These are phyloP conservation scores for Candida khao-thaluensis DNA, from an alignment of 805 yeast species.

Conservation along the genomic window DNA sequence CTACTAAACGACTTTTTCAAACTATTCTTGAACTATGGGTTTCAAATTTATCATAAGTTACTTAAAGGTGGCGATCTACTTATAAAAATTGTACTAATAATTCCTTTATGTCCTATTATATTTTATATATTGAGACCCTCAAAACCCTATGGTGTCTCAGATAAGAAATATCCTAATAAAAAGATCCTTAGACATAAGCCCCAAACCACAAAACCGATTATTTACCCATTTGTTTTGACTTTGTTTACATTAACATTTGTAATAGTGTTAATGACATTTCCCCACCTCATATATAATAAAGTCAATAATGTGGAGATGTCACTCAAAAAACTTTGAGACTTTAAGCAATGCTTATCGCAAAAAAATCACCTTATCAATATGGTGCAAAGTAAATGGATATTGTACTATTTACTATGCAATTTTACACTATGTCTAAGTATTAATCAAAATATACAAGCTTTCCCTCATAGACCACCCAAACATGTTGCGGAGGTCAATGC, in stretches of 20 bases:
- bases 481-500: background rate
- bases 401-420: background rate
- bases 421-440: background rate
- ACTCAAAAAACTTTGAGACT: background rate
- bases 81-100: background rate
- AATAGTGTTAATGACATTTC: too few relatives aligned
- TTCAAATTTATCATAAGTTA: background rate
- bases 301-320: constrained; percentile 6
- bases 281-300: too few relatives aligned
- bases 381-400: background rate
- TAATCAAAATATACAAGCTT: background rate
- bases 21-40: background rate
- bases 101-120: background rate
- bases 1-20: background rate
- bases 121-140: too few relatives aligned
- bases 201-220: too few relatives aligned
- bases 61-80: background rate
- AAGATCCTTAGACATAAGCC: too few relatives aligned
- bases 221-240: too few relatives aligned
- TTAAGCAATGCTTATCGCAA: background rate
- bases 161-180: too few relatives aligned
- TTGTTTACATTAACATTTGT: too few relatives aligned
- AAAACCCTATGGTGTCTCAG: too few relatives aligned
- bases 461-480: background rate
- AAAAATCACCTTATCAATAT: background rate